These are phyloP conservation scores for Melampsora abietis-canadensis DNA, from an alignment of 1,284 basidiomycete species.

Conservation along the genomic window DNA sequence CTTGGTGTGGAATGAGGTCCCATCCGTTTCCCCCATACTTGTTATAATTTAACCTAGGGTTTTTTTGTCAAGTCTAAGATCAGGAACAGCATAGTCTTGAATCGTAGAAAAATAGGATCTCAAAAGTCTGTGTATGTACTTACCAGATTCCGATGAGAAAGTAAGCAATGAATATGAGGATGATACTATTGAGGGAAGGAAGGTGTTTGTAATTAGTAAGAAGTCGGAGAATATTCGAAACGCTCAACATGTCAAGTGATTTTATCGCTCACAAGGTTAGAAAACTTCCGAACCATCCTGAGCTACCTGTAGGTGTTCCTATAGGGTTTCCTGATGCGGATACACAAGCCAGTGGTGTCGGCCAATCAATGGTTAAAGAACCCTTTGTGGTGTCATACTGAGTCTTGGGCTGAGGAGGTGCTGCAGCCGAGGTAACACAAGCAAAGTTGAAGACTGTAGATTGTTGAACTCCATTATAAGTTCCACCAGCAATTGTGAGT, in stretches of 20 bases:
- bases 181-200: background rate
- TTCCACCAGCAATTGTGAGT: constrained; percentile 1
- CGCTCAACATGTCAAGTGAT: background rate
- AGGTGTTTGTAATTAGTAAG: background rate
- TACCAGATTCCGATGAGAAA: constrained; percentile 9
- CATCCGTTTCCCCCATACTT: constrained; percentile 50
- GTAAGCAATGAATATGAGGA: constrained; percentile 3
- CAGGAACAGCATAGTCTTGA: background rate
- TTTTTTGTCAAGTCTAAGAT: background rate
- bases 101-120: background rate
- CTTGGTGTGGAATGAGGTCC: constrained; percentile 50
- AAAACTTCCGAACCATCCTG: constrained; percentile 9
- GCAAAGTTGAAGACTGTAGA: constrained; percentile 1
- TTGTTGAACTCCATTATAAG: constrained; percentile 23
- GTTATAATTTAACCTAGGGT: constrained; percentile 47
- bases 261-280: background rate
- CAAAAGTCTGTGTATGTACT: background rate
- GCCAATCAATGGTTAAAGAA: background rate
- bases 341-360: constrained; percentile 3
- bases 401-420: background rate
- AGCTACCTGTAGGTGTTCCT: background rate
- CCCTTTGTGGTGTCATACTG: background rate
- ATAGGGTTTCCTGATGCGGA: background rate
- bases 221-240: too few relatives aligned
- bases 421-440: background rate